phyloP scores from a whole-genome alignment of 306 rosid genomes.

The Cicer pinnatifidum region DNA sequence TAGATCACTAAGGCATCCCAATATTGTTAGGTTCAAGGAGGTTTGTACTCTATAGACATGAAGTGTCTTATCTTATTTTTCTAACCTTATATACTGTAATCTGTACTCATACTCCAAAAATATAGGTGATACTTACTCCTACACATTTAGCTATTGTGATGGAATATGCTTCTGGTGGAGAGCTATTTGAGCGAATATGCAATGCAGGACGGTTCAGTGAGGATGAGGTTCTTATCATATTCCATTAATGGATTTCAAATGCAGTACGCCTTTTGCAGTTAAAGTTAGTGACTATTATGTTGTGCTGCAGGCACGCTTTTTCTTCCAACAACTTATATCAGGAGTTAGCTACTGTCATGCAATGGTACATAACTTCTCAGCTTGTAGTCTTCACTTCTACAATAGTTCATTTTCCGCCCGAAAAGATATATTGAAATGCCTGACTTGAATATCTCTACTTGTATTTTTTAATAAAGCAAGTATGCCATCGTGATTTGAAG shows the following conservation, averaged over 20 bases:
- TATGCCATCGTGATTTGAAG: constrained; percentile 94
- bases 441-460: constrained; percentile 33
- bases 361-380: constrained; percentile 59
- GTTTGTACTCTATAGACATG: constrained; percentile 54
- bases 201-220: constrained; percentile 91
- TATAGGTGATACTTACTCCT: constrained; percentile 83
- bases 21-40: constrained; percentile 97
- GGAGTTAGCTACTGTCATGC: constrained; percentile 97
- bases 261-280: constrained; percentile 12
- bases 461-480: constrained; percentile 65
- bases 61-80: constrained; percentile 25
- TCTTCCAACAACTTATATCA: constrained; percentile 94
- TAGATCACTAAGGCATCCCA: constrained; percentile 93
- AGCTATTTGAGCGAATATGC: constrained; percentile 95
- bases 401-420: neutral
- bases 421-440: constrained; percentile 19
- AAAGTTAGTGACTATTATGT: constrained; percentile 39
- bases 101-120: constrained; percentile 14
- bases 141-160: constrained; percentile 93
- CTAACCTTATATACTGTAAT: constrained; percentile 27
- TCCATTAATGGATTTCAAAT: constrained; percentile 24
- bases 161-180: constrained; percentile 98
- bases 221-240: constrained; percentile 73
- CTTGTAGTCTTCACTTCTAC: neutral
- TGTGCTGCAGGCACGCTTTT: constrained; percentile 85